phyloP scores from a whole-genome alignment of 805 yeast genomes.

The Suhomyces kilbournensis region DNA sequence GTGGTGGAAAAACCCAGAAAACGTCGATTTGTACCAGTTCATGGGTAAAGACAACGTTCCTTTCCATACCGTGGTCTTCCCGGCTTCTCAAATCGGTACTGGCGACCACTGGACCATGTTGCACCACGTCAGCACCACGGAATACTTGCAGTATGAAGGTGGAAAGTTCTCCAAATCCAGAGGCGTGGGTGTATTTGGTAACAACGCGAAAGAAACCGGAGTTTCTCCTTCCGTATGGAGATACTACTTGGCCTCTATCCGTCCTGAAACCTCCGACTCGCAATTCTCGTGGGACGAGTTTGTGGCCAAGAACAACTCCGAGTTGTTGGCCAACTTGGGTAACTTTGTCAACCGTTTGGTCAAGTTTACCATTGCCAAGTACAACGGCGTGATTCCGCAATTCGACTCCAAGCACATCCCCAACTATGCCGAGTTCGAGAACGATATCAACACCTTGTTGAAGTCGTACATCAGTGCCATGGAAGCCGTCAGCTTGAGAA shows the following conservation, averaged over 20 bases:
- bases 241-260: conserved; percentile 84
- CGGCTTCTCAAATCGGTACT: conserved; percentile 88
- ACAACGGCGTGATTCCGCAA: conserved; percentile 83
- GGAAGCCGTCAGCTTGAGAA: conserved; percentile 79
- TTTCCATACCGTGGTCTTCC: conserved; percentile 98
- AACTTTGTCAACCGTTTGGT: conserved; percentile 92
- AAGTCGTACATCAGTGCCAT: conserved; percentile 61
- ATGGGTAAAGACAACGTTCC: conserved; percentile 99
- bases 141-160: conserved; percentile 94
- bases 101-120: conserved; percentile 84
- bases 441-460: conserved; percentile 64
- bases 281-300: conserved; percentile 98
- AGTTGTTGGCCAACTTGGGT: conserved; percentile 92
- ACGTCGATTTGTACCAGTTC: conserved; percentile 87
- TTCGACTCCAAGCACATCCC: conserved; percentile 49
- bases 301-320: conserved; percentile 89
- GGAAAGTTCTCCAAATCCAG: conserved; percentile 98
- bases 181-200: conserved; percentile 97
- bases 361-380: conserved; percentile 86
- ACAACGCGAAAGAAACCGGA: conserved; percentile 93
- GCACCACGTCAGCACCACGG: conserved; percentile 90
- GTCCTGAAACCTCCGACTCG: conserved; percentile 95
- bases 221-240: conserved; percentile 94
- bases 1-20: conserved; percentile 96
- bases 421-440: conserved; percentile 43